These are phyloP conservation scores for Isabelozyma pseudorhagii DNA, from an alignment of 805 yeast species.

Conservation along the genomic window DNA sequence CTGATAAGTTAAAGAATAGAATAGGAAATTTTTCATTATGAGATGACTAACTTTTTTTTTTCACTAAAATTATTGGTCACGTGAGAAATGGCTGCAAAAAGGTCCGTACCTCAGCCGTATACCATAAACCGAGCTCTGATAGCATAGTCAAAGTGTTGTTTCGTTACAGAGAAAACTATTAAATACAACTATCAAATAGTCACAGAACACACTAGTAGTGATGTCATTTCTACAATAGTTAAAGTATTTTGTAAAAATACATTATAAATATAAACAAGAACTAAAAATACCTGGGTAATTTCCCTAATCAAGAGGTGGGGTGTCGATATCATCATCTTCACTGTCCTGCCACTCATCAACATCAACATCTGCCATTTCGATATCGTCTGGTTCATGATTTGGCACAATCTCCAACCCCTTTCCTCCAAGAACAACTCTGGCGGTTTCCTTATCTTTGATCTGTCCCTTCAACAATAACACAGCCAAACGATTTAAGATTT, in stretches of 20 bases:
- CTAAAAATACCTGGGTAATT: not conserved
- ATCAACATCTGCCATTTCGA: slow-evolving; percentile 50
- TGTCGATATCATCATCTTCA: slow-evolving; percentile 58
- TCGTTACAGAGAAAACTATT: no score
- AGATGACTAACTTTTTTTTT: not conserved
- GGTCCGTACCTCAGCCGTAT: not conserved
- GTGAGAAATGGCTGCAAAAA: not conserved
- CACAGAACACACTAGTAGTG: no score
- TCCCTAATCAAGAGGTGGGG: slow-evolving; percentile 17
- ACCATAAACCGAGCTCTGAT: no score
- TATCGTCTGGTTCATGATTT: slow-evolving; percentile 68
- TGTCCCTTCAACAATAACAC: slow-evolving; percentile 85
- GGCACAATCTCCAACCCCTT: slow-evolving; percentile 79
- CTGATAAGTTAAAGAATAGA: slow-evolving; percentile 1
- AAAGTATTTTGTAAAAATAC: not conserved
- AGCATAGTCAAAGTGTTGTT: no score
- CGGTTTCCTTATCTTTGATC: slow-evolving; percentile 82
- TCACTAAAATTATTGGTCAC: not conserved
- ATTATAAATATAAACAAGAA: not conserved
- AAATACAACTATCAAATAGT: no score
- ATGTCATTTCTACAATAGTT: no score
- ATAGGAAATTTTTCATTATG: slow-evolving; percentile 1
- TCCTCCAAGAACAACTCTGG: slow-evolving; percentile 53
- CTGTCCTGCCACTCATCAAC: slow-evolving; percentile 59
- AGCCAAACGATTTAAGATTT: slow-evolving; percentile 84